These are phyloP conservation scores for Furculomyces boomerangus DNA, from an alignment of 371 early-diverging fungal species.

Conservation along the genomic window DNA sequence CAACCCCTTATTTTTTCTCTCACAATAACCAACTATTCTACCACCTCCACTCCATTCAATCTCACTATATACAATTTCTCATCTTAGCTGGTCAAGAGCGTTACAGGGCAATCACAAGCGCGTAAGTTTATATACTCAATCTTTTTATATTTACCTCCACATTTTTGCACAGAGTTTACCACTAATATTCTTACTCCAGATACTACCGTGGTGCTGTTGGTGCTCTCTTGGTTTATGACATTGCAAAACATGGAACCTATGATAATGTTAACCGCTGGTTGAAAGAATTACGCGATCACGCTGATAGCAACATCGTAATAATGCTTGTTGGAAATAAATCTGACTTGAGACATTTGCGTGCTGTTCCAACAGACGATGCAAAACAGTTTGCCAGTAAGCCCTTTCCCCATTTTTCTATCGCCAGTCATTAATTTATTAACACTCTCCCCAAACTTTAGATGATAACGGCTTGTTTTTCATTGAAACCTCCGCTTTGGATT, in stretches of 20 bases:
- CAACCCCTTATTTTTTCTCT: neutral
- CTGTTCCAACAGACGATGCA: conserved; percentile 93
- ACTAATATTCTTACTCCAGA: conserved; percentile 14
- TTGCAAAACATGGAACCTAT: conserved; percentile 88
- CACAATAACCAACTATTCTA: neutral
- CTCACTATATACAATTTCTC: neutral
- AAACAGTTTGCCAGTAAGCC: conserved; percentile 81
- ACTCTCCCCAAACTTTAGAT: conserved; percentile 26
- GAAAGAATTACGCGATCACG: conserved; percentile 95
- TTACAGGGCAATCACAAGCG: conserved; percentile 26
- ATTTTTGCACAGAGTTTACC: too few species aligned
- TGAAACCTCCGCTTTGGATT: conserved; percentile 89
- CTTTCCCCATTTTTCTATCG: neutral
- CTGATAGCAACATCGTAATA: conserved; percentile 93
- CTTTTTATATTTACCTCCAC: neutral
- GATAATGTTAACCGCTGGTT: conserved; percentile 96
- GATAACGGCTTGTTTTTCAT: conserved; percentile 83
- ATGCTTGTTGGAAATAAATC: conserved; percentile 99
- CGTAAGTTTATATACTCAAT: conserved; percentile 35
- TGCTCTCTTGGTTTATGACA: conserved; percentile 97
- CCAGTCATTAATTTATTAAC: neutral
- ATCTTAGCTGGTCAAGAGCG: conserved; percentile 25
- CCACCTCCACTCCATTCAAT: neutral
- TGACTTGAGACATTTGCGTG: conserved; percentile 89
- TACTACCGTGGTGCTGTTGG: conserved; percentile 99